These are phyloP conservation scores for Beauveria varroae DNA, from an alignment of 2,329 filamentous ascomycete genomes.

Conservation along the genomic window DNA sequence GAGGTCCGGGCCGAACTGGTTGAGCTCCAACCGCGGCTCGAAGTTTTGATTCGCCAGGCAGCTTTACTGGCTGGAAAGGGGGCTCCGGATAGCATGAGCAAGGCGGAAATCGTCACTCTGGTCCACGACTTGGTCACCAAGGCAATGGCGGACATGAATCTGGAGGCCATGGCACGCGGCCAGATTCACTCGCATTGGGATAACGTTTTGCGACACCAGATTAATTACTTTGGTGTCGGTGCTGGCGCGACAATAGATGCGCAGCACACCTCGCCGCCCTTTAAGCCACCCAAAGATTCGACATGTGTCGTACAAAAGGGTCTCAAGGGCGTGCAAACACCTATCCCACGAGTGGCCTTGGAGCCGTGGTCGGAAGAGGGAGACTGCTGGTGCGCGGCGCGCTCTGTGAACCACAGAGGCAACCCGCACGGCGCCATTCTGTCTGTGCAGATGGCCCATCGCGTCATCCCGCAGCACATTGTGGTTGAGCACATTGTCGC, in stretches of 20 bases:
- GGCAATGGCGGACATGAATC: constrained; percentile 36
- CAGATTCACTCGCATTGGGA: constrained; percentile 39
- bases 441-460: constrained; percentile 50
- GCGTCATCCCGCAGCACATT: constrained; percentile 59
- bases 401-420: constrained; percentile 30
- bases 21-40: constrained; percentile 28
- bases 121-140: constrained; percentile 35
- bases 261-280: constrained; percentile 52
- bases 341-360: constrained; percentile 49
- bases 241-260: constrained; percentile 60
- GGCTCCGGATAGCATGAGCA: constrained; percentile 26
- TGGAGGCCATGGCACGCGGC: constrained; percentile 39
- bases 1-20: constrained; percentile 34
- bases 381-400: constrained; percentile 77
- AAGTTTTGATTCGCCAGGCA: constrained; percentile 24
- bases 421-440: constrained; percentile 53
- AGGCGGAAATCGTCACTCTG: constrained; percentile 32
- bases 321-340: constrained; percentile 14
- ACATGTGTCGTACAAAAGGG: constrained; percentile 15
- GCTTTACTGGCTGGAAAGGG: constrained; percentile 21
- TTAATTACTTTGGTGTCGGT: constrained; percentile 68
- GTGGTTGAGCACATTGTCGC: constrained; percentile 65
- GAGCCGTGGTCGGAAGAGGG: constrained; percentile 66
- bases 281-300: constrained; percentile 22
- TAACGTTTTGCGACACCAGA: constrained; percentile 38